A percentile compares a stretch with the other conserved stretches of the same genome.
Conservation (phyloP, 1,284 basidiomycete genomes). For the Apiotrichum akiyoshidainum region DNA sequence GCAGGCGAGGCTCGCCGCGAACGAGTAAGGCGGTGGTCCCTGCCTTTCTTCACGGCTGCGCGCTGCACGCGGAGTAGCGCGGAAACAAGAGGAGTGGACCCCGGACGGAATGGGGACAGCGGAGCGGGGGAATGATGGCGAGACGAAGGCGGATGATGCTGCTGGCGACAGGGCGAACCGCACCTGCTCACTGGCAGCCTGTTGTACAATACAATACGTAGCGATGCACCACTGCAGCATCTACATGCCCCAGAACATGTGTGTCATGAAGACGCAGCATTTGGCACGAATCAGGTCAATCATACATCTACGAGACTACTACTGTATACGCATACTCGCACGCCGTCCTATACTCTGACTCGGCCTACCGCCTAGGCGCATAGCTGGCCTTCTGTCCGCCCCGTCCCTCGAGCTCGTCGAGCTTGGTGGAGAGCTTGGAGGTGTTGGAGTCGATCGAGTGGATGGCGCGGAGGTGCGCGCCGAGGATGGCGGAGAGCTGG, state of each 20-base stretch:
- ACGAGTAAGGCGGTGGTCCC: constrained; percentile 4
- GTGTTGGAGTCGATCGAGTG: constrained; percentile 87
- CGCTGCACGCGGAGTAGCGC: no score
- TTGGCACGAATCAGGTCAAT: background rate
- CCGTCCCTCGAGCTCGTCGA: constrained; percentile 68
- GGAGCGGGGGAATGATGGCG: background rate
- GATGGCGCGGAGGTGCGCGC: constrained; percentile 87
- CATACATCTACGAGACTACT: constrained; percentile 5
- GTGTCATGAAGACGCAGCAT: no score
- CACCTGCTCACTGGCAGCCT: no score
- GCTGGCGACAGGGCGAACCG: background rate
- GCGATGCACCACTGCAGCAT: no score
- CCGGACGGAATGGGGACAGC: no score
- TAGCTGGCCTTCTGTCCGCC: constrained; percentile 8
- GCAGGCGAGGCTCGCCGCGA: constrained; percentile 57
- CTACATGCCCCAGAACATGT: no score
- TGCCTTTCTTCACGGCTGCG: no score
- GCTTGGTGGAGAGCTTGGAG: constrained; percentile 71
- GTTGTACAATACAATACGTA: no score
- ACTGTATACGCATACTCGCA: background rate
- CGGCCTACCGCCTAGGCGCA: background rate
- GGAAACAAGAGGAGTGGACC: background rate
- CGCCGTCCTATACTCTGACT: background rate
- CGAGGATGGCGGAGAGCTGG: constrained; percentile 89
- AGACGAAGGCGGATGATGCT: background rate